These are phyloP conservation scores for Rhodamnia rubescens DNA, from an alignment of 345 rosid genomes.

Conservation along the genomic window DNA sequence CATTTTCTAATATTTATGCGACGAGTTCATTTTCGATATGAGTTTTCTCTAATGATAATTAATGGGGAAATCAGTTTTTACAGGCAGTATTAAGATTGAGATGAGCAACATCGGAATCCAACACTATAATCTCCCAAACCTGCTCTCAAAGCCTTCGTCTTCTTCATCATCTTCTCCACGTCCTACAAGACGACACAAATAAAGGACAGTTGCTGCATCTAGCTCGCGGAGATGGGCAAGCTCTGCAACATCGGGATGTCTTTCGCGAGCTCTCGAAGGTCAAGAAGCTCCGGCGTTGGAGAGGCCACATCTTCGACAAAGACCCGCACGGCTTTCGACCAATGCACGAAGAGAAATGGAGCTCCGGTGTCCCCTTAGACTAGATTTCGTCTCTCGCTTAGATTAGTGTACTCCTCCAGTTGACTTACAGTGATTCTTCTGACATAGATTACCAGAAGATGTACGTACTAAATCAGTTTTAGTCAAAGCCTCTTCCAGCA, in stretches of 20 bases:
- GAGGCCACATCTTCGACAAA: background rate
- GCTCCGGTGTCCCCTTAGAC: background rate
- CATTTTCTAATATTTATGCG: background rate
- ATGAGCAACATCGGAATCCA: background rate
- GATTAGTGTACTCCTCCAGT: background rate
- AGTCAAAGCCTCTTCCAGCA: background rate
- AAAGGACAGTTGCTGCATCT: background rate
- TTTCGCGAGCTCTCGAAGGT: background rate
- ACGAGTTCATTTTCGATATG: background rate
- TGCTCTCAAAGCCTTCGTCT: background rate
- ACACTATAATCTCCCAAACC: background rate
- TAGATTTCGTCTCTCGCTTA: background rate
- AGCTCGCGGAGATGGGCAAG: background rate
- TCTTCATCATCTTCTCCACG: background rate
- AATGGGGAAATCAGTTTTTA: background rate
- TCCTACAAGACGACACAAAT: background rate
- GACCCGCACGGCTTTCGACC: background rate
- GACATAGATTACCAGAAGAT: background rate
- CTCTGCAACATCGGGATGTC: background rate
- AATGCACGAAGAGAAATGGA: background rate
- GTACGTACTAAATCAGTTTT: background rate
- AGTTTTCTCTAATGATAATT: background rate
- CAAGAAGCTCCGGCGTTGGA: background rate
- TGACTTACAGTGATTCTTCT: background rate
- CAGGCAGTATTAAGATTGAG: background rate